These are phyloP conservation scores for Malus fusca DNA, from an alignment of 306 rosid species.

Conservation along the genomic window DNA sequence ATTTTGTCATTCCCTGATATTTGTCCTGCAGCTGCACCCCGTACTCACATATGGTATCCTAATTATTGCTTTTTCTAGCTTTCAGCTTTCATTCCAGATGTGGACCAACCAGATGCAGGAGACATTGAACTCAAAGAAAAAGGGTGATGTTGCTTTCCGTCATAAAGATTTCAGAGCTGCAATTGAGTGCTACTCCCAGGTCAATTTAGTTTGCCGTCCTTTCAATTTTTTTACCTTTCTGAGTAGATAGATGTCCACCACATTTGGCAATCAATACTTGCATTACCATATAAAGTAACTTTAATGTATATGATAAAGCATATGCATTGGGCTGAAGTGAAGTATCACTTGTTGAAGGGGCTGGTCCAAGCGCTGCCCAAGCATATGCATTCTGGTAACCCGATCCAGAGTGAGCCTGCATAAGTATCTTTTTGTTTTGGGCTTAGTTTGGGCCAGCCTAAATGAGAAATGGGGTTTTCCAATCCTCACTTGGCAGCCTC, in stretches of 20 bases:
- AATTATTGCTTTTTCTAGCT: neutral
- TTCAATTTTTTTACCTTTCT: too few species aligned
- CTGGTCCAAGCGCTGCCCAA: neutral
- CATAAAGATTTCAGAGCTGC: slow-evolving; percentile 67
- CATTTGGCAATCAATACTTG: neutral
- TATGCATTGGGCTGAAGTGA: neutral
- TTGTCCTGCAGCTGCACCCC: neutral
- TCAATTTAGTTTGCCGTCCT: slow-evolving; percentile 9
- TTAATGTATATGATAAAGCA: neutral
- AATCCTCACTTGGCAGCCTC: neutral
- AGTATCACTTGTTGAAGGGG: neutral
- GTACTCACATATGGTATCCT: neutral
- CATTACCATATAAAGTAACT: neutral
- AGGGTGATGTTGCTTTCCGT: slow-evolving; percentile 80
- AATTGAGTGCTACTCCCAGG: slow-evolving; percentile 72
- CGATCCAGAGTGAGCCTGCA: neutral
- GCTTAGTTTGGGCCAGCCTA: neutral
- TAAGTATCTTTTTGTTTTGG: too few species aligned
- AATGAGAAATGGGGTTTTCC: neutral
- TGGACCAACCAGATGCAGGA: slow-evolving; percentile 99
- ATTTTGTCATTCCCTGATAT: neutral
- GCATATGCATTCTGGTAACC: neutral
- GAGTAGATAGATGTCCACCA: neutral
- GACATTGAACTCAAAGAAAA: slow-evolving; percentile 81
- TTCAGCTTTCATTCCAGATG: slow-evolving; percentile 97